A percentile compares a stretch with the other conserved stretches of the same genome.
These are phyloP conservation scores for Cicer cuneatum DNA, from an alignment of 306 rosid genomes.

Conservation along the genomic window DNA sequence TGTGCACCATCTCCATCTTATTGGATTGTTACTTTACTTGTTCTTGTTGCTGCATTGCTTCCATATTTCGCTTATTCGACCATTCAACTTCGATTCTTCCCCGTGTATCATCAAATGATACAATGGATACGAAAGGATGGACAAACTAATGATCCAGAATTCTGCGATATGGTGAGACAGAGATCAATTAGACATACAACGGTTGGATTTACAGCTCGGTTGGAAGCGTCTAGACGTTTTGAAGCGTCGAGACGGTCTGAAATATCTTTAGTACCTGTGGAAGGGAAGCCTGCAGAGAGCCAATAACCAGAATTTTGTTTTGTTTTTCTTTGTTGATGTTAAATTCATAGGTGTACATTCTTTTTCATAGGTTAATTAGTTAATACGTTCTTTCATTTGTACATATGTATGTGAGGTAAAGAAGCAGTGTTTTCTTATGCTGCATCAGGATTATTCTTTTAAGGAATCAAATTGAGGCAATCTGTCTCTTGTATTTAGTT, in stretches of 20 bases:
- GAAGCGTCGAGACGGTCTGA: slow-evolving; percentile 57
- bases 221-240: slow-evolving; percentile 62
- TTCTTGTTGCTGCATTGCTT: slow-evolving; percentile 59
- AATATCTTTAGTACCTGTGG: slow-evolving; percentile 39
- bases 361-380: slow-evolving; percentile 37
- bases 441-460: slow-evolving; percentile 40
- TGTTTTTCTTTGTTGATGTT: background rate
- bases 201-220: slow-evolving; percentile 89
- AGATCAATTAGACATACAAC: slow-evolving; percentile 76
- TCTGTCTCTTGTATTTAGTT: slow-evolving; percentile 37
- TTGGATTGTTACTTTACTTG: slow-evolving; percentile 79
- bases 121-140: slow-evolving; percentile 90
- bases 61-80: slow-evolving; percentile 74
- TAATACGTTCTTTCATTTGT: slow-evolving; percentile 52
- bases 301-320: slow-evolving; percentile 13
- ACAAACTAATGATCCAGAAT: slow-evolving; percentile 76
- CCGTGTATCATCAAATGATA: slow-evolving; percentile 85
- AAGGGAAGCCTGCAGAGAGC: slow-evolving; percentile 46
- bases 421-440: slow-evolving; percentile 37
- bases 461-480: slow-evolving; percentile 23
- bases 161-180: slow-evolving; percentile 72
- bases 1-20: slow-evolving; percentile 82
- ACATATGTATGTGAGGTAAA: slow-evolving; percentile 45
- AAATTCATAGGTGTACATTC: slow-evolving; percentile 50
- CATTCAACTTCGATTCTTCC: slow-evolving; percentile 85